Base-by-base conservation (phyloP, 2,329 filamentous ascomycete genomes). In the Verticillium zaregamsianum region DNA sequence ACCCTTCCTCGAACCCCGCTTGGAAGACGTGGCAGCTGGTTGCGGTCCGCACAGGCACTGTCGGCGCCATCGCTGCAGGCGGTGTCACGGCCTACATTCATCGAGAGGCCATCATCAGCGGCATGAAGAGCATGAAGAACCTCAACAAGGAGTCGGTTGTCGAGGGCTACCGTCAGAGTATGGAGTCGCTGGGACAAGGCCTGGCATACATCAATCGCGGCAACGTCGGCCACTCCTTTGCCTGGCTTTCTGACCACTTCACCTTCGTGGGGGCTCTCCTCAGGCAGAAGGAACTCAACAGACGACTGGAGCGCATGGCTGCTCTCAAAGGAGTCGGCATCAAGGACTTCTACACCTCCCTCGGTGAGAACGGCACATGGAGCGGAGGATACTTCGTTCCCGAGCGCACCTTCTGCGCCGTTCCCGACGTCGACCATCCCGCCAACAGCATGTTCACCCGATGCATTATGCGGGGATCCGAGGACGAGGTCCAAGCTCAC, bases 241-340 rank as follows among this genome's bases (percentile, higher is more conserved):
- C 82, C 20, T 96, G 92, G 88, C 86, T 93, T 4, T 87, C 89
- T 0, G 90, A 90, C 17, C 93, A 97, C 73, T 85, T 96, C 59
- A 91, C 92, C 39, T 97, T 96, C 69, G 90, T 96, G 1, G 91
- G 92, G 0, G 89, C 90, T 55, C 81, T 97, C 2, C 83, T 92
- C 66, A 88, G 90, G 59, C 86, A 87, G 17, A 86, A 89, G 37
- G 90, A 95, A 68, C 77, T 96, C 64, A 85, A 83, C 61, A 82
- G 84, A 54, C 83, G 93, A 17, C 78, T 96, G 3, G 83, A 86
- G 62, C 80, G 85, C 60, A 78, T 93, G 58, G 83, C 84, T 0
- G 73, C 80, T 2, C 79, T 90, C 1, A 82, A 85, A 55, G 85
- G 84, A 0, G 79, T 96, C 1, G 89, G 89, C 0, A 87, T 92